These are phyloP conservation scores for Coemansia sp. DNA, from an alignment of 192 early-diverging fungal species.

Conservation along the genomic window DNA sequence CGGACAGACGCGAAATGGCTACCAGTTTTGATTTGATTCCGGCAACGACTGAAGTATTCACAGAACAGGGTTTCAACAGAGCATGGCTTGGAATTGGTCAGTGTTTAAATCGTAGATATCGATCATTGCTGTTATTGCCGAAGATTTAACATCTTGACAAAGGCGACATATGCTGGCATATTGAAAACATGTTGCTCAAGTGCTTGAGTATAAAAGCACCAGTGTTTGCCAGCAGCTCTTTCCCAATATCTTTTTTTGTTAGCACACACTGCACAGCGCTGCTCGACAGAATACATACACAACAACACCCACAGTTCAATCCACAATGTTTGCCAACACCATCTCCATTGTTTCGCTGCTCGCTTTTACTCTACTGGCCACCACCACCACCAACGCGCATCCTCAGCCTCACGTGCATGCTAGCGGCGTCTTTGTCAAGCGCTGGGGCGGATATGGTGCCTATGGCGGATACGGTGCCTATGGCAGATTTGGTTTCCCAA, in stretches of 20 bases:
- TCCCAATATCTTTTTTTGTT: background rate
- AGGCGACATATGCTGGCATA: background rate
- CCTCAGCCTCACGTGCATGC: background rate
- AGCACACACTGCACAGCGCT: background rate
- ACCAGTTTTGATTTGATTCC: no score
- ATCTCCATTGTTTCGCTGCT: background rate
- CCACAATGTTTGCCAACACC: background rate
- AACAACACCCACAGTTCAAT: background rate
- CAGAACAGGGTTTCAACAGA: no score
- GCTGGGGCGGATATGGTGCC: background rate
- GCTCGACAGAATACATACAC: background rate
- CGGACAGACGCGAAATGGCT: no score
- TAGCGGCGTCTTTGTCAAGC: background rate
- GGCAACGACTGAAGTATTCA: no score
- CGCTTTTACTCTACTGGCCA: background rate
- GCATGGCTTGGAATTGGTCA: background rate
- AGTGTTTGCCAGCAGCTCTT: background rate
- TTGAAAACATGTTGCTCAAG: background rate
- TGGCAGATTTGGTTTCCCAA: conserved; percentile 18
- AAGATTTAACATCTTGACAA: background rate
- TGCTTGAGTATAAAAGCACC: background rate
- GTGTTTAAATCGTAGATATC: background rate
- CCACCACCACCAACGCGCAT: background rate
- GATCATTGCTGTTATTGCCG: background rate
- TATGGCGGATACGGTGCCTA: background rate